Evolutionary conservation across 1,284 basidiomycete species (phyloP).

Genomic region (Cryptococcus sp.): DNA sequence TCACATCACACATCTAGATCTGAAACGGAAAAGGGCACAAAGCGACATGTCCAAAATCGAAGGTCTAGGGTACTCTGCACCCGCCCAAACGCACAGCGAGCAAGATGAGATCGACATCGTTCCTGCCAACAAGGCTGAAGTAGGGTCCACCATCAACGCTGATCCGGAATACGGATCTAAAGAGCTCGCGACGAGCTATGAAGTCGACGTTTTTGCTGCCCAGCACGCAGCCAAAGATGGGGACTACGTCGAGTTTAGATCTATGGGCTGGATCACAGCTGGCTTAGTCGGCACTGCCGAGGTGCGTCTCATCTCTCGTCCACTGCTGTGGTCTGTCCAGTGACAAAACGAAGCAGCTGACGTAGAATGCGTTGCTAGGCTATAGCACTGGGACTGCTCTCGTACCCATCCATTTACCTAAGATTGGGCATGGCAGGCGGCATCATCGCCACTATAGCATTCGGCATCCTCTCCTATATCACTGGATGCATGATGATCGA

Average conservation of each 20-base stretch:
- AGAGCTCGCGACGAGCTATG: slow-evolving; percentile 15
- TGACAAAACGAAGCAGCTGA: neutral
- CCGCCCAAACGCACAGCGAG: no score
- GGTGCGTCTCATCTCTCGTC: slow-evolving; percentile 17
- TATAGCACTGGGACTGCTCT: slow-evolving; percentile 46
- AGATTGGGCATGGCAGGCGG: slow-evolving; percentile 46
- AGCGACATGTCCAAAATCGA: no score
- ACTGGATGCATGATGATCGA: slow-evolving; percentile 46
- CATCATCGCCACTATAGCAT: slow-evolving; percentile 34
- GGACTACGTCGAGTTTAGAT: slow-evolving; percentile 44
- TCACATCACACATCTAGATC: no score
- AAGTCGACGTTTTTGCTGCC: slow-evolving; percentile 36
- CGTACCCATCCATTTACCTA: slow-evolving; percentile 45
- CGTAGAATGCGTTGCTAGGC: slow-evolving; percentile 17
- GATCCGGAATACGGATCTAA: neutral
- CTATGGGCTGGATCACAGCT: slow-evolving; percentile 47
- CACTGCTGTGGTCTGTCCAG: neutral
- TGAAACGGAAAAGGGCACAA: no score
- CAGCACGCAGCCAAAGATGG: slow-evolving; percentile 31
- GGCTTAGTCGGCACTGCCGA: slow-evolving; percentile 44
- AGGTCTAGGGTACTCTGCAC: no score
- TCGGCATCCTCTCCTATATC: slow-evolving; percentile 40
- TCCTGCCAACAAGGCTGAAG: no score
- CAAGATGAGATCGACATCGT: no score
- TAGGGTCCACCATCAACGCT: neutral